Conservation (phyloP, 2,329 filamentous ascomycete species). For the Fusarium torulosum region DNA sequence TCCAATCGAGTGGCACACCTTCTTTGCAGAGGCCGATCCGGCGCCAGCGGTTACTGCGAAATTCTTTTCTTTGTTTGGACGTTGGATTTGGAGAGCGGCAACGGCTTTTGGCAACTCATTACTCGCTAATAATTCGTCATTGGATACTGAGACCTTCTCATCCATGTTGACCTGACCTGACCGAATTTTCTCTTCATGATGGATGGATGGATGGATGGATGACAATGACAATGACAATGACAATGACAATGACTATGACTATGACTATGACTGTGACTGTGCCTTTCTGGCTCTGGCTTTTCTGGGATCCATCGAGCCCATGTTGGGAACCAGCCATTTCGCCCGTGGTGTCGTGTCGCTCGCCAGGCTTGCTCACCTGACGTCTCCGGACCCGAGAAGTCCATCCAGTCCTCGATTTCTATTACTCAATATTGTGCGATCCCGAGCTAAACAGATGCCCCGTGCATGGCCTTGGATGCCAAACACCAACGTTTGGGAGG, state of each 20-base stretch:
- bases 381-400: slow-evolving; percentile 42
- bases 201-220: too few species aligned
- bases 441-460: slow-evolving; percentile 50
- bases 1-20: slow-evolving; percentile 50
- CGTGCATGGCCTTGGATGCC: slow-evolving; percentile 40
- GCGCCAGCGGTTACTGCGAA: slow-evolving; percentile 34
- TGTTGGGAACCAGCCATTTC: slow-evolving; percentile 30
- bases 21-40: slow-evolving; percentile 39
- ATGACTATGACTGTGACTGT: slow-evolving; percentile 8
- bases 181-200: slow-evolving; percentile 6
- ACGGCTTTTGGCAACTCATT: slow-evolving; percentile 25
- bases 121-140: slow-evolving; percentile 37
- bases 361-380: slow-evolving; percentile 47
- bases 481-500: slow-evolving; percentile 32
- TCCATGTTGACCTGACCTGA: slow-evolving; percentile 7
- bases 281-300: slow-evolving; percentile 2
- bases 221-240: slow-evolving; percentile 1
- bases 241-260: slow-evolving; percentile 5
- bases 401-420: slow-evolving; percentile 61
- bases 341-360: slow-evolving; percentile 41
- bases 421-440: slow-evolving; percentile 61
- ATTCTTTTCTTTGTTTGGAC: slow-evolving; percentile 39
- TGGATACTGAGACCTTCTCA: slow-evolving; percentile 18
- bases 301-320: background rate
- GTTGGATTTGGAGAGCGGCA: slow-evolving; percentile 24